Base-by-base conservation (phyloP, 345 rosid genomes). In the Boechera divaricarpa region DNA sequence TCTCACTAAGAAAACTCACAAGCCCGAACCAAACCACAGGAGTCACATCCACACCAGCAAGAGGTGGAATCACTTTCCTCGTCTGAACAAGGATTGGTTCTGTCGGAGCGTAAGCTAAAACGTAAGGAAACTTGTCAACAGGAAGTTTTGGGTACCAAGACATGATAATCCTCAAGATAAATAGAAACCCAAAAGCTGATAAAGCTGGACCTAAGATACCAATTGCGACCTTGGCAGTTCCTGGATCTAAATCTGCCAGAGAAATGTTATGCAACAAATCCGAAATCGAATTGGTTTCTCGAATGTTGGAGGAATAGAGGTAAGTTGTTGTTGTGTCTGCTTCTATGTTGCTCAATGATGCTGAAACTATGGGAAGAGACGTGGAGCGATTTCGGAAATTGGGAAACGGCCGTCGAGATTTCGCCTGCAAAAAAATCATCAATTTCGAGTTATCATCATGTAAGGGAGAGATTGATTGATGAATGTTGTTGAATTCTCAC, bases 71-170 rank as follows among this genome's bases (percentile, higher is more conserved):
- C 82, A 90, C 52, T 85, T 92, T 94, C 70, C 96, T 75, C 0
- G 97, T 92, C 41, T 73, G 85, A 6, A 80, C 75, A 36, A 92
- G 94, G 47, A 94, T 70, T 9, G 98, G 97, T 61, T 92, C 97
- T 0, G 97, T 94, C 31, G 97, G 97, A 81, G 97, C 98, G 75
- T 89, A 92, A 57, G 90, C 97, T 64, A 94, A 52, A 4, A 94
- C 86, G 64, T 90, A 94, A 5, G 97, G 98, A 72, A 94, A 92
- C 81, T 92, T 86, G 6, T 83, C 90, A 7, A 88, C 93, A 0
- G 97, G 98, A 72, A 94, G 91, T 79, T 88, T 92, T 0, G 97
- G 98, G 70, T 94, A 94, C 97, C 98, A 94, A 39, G 97, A 92
- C 98, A 94, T 94, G 12, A 94, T 79, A 56, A 92, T 89, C 60